phyloP scores from a whole-genome alignment of 768 basidiomycete species.

The Plicaturopsis crispa region DNA sequence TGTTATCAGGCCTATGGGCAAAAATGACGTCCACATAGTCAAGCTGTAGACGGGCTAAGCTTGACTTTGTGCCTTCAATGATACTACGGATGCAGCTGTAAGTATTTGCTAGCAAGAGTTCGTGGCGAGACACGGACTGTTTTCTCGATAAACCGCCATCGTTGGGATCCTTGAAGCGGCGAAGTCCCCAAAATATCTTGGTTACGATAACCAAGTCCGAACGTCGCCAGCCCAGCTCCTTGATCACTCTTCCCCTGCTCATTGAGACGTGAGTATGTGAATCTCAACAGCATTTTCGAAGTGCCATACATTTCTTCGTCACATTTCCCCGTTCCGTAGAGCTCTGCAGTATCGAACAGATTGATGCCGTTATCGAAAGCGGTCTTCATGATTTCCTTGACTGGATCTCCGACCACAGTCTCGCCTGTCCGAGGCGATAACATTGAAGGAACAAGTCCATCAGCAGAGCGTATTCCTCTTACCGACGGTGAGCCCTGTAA shows the following conservation, averaged over 20 bases:
- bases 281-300: too few species aligned
- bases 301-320: too few species aligned
- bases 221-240: conserved; percentile 60
- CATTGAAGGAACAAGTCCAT: too few species aligned
- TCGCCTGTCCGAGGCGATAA: too few species aligned
- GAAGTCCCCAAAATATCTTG: conserved; percentile 74
- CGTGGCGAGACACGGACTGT: conserved; percentile 34
- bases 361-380: conserved; percentile 75
- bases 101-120: too few species aligned
- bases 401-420: conserved; percentile 61
- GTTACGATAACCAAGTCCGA: conserved; percentile 70
- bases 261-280: too few species aligned
- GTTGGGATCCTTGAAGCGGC: conserved; percentile 43
- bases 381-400: conserved; percentile 74
- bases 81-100: conserved; percentile 27
- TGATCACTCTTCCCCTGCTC: conserved; percentile 66
- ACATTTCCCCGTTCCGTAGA: too few species aligned
- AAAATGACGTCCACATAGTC: conserved; percentile 73
- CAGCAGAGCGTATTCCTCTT: too few species aligned
- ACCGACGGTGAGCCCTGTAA: too few species aligned
- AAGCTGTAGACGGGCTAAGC: conserved; percentile 58
- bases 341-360: conserved; percentile 68
- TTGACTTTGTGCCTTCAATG: conserved; percentile 66
- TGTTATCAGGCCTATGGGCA: conserved; percentile 60
- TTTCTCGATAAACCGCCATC: conserved; percentile 48